phyloP scores from a whole-genome alignment of 768 basidiomycete species.

The Naganishia onofrii region DNA sequence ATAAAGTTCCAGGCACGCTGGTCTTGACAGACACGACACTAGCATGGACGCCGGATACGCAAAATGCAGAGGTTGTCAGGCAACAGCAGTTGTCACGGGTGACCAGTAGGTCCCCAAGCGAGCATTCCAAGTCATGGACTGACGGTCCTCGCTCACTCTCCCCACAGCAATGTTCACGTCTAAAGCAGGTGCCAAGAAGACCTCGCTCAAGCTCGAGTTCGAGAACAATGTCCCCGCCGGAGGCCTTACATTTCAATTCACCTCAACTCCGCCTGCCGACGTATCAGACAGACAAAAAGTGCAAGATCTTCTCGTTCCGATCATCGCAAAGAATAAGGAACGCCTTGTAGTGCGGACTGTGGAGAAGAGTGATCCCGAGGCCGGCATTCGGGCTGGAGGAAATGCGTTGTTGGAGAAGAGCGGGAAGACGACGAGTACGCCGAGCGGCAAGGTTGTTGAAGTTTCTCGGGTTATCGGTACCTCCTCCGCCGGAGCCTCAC shows the following conservation, averaged over 20 bases:
- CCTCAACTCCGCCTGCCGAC: conserved; percentile 33
- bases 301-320: conserved; percentile 45
- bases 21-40: conserved; percentile 71
- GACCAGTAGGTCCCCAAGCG: conserved; percentile 13
- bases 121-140: too few species aligned
- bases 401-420: conserved; percentile 11
- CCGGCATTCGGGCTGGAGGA: conserved; percentile 4
- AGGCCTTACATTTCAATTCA: conserved; percentile 49
- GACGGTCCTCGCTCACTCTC: not conserved
- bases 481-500: not conserved
- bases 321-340: conserved; percentile 40
- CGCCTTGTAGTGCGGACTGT: conserved; percentile 34
- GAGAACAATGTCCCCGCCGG: conserved; percentile 44
- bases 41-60: conserved; percentile 71
- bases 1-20: conserved; percentile 72
- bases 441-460: conserved; percentile 23
- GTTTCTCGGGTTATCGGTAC: not conserved
- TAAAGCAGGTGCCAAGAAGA: conserved; percentile 43
- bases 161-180: conserved; percentile 50
- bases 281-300: conserved; percentile 42
- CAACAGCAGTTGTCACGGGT: conserved; percentile 30
- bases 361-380: conserved; percentile 6
- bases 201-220: conserved; percentile 49
- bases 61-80: conserved; percentile 20
- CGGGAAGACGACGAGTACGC: conserved; percentile 18